A percentile compares a stretch with the other conserved stretches of the same genome.
phyloP scores from a whole-genome alignment of 2,329 filamentous ascomycete species.

The Dothistroma pini region DNA sequence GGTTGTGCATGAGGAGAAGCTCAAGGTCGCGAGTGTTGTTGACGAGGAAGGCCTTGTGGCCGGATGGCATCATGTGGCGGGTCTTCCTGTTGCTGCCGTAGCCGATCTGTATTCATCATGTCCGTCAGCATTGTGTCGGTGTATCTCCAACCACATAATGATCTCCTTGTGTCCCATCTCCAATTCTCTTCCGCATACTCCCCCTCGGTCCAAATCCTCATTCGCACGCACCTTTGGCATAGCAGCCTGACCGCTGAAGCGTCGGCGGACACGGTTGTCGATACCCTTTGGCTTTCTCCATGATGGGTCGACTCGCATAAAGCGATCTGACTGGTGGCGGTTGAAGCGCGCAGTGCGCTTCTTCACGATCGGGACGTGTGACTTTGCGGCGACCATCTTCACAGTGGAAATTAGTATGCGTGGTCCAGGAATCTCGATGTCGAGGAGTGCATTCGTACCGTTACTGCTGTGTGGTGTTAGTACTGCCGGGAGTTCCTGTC shows the following conservation, averaged over 20 bases:
- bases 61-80: slow-evolving; percentile 96
- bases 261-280: slow-evolving; percentile 94
- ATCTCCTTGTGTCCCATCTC: slow-evolving; percentile 9
- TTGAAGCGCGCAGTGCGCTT: slow-evolving; percentile 98
- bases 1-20: slow-evolving; percentile 99
- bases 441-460: slow-evolving; percentile 13
- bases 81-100: slow-evolving; percentile 99
- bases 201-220: slow-evolving; percentile 6
- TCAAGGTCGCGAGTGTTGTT: slow-evolving; percentile 95
- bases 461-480: slow-evolving; percentile 21
- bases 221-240: slow-evolving; percentile 87
- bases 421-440: slow-evolving; percentile 5
- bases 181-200: slow-evolving; percentile 9
- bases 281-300: slow-evolving; percentile 99
- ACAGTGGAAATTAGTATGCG: slow-evolving; percentile 12
- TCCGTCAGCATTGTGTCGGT: slow-evolving; percentile 16
- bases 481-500: neutral
- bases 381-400: slow-evolving; percentile 98
- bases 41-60: slow-evolving; percentile 99
- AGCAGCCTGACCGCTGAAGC: slow-evolving; percentile 90
- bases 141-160: neutral
- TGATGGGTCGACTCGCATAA: slow-evolving; percentile 83
- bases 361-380: slow-evolving; percentile 99
- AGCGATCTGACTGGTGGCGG: slow-evolving; percentile 96
- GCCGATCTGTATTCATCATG: slow-evolving; percentile 67